phyloP scores from a whole-genome alignment of 1,139 yeast species.

The Debaryomyces sp. region DNA sequence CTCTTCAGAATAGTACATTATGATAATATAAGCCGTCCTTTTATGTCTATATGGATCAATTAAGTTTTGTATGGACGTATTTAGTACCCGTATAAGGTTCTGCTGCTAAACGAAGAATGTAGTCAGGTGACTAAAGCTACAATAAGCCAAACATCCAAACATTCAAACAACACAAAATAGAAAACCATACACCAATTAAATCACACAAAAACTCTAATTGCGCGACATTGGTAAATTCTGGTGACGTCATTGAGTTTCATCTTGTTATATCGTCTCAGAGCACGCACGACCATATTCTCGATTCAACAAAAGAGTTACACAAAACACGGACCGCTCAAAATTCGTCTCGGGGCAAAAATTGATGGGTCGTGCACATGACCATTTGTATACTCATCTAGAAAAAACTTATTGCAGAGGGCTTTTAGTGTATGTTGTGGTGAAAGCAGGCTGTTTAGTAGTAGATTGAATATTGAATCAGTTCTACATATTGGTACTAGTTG shows the following conservation, averaged over 20 bases:
- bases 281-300: neutral
- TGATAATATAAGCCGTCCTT: neutral
- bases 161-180: too few species aligned
- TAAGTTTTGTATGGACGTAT: neutral
- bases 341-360: neutral
- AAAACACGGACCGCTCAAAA: neutral
- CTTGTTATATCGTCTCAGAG: neutral
- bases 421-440: neutral
- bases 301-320: neutral
- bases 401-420: slow-evolving; percentile 2
- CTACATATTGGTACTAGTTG: slow-evolving; percentile 3
- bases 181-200: neutral
- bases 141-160: neutral
- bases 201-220: neutral
- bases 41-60: neutral
- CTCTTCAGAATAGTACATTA: slow-evolving; percentile 58
- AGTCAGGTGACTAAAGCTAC: neutral
- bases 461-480: slow-evolving; percentile 1
- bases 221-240: too few species aligned
- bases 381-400: slow-evolving; percentile 6
- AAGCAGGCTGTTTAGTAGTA: slow-evolving; percentile 5
- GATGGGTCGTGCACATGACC: slow-evolving; percentile 4
- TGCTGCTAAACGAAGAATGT: neutral
- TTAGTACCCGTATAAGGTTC: neutral
- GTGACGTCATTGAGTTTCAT: neutral